Evolutionary conservation across 257 asterid genomes (phyloP), one percentile per base, ranked within the genome.

Genomic region (Solanum virginianum): DNA sequence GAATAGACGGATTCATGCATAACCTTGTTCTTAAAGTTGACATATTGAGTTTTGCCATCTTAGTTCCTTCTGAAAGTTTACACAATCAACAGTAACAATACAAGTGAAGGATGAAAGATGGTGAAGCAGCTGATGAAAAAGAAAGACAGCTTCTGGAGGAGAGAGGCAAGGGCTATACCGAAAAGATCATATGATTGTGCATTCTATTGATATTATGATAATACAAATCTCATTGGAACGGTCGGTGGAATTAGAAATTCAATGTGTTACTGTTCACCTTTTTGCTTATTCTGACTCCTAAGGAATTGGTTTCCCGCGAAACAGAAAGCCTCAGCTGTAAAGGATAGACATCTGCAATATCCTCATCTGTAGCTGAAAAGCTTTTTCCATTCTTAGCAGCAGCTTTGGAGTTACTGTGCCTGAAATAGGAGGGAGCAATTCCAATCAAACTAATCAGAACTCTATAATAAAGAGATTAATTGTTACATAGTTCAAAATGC

Each of bases 341-440:
- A 39, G 98, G 98, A 88, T 91, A 96, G 87, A 95, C 97, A 90
- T 96, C 99, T 10, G 97, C 89, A 92, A 92, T 95, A 87, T 94
- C 98, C 83, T 94, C 98, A 87, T 94, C 97, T 18, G 86, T 89
- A 66, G 90, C 92, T 86, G 91, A 88, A 84, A 91, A 89, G 82
- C 88, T 90, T 88, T 87, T 91, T 60, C 87, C 91, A 65, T 91
- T 94, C 91, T 93, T 93, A 69, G 88, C 77, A 29, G 92, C 88
- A 88, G 57, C 87, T 90, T 90, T 96, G 81, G 91, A 91, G 88
- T 91, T 93, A 87, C 97, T 95, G 86, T 96, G 98, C 99, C 99
- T 96, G 89, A 83, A 65, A 85, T 79, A 83, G 55, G 85, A 85
- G 24, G 84, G 66, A 79, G 83, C 65, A 79, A 79, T 79, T 79